These are phyloP conservation scores for Boletus eberwhitei DNA, from an alignment of 768 basidiomycete genomes.

Conservation along the genomic window DNA sequence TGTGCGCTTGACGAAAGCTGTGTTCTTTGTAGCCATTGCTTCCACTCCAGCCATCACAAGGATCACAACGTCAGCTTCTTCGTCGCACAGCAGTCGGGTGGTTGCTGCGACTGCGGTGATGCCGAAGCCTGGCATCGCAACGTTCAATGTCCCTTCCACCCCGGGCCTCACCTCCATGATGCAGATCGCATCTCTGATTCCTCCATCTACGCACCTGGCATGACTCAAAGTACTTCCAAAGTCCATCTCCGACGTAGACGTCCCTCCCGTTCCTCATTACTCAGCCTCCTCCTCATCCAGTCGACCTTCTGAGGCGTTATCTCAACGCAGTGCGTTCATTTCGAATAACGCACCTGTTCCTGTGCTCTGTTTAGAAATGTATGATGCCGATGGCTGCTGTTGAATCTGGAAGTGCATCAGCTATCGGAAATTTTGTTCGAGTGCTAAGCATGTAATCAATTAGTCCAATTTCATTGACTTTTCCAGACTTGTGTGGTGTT, in stretches of 20 bases:
- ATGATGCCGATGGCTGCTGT: too few species aligned
- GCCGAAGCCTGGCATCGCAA: constrained; percentile 77
- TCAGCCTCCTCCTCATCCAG: too few species aligned
- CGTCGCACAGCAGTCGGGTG: constrained; percentile 83
- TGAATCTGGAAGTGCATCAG: too few species aligned
- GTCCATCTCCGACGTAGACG: constrained; percentile 42
- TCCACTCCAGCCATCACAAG: constrained; percentile 80
- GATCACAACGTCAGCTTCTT: constrained; percentile 93
- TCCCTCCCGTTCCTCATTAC: constrained; percentile 60
- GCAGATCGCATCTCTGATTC: constrained; percentile 9
- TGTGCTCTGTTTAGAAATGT: too few species aligned
- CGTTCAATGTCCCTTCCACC: constrained; percentile 71
- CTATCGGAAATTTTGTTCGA: too few species aligned
- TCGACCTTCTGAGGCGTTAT: too few species aligned
- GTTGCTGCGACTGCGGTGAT: constrained; percentile 96
- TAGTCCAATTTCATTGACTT: too few species aligned
- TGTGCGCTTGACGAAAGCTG: constrained; percentile 89
- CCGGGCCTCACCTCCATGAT: constrained; percentile 48
- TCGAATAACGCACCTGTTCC: too few species aligned
- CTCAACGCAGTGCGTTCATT: too few species aligned
- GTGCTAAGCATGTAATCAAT: too few species aligned
- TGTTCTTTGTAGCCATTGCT: constrained; percentile 87
- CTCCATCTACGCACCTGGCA: constrained; percentile 20
- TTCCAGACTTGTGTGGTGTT: too few species aligned
- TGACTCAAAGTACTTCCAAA: constrained; percentile 42